These are phyloP conservation scores for Coemansia pectinata DNA, from an alignment of 192 early-diverging fungal species.

Conservation along the genomic window DNA sequence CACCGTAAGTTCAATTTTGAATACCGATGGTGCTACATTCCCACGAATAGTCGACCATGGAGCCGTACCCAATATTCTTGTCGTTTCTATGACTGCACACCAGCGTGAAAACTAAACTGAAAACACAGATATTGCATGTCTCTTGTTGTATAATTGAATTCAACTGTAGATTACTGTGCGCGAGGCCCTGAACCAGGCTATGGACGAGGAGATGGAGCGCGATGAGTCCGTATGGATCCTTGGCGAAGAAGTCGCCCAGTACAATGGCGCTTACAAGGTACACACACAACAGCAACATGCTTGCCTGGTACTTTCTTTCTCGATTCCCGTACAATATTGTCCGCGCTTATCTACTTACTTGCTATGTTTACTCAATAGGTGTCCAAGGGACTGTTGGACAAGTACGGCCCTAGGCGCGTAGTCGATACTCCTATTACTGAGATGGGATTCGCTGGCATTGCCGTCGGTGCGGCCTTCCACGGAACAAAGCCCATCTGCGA, in stretches of 20 bases:
- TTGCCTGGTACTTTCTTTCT: background rate
- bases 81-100: background rate
- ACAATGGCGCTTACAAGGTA: conserved; percentile 99
- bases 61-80: background rate
- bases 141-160: background rate
- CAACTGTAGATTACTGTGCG: conserved; percentile 86
- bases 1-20: conserved; percentile 26
- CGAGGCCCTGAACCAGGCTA: conserved; percentile 94
- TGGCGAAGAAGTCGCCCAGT: conserved; percentile 98
- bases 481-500: conserved; percentile 97
- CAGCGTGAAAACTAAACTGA: background rate
- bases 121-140: background rate
- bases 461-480: conserved; percentile 89
- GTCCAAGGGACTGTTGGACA: conserved; percentile 94
- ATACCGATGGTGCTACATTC: background rate
- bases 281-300: background rate
- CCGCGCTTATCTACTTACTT: background rate
- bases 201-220: conserved; percentile 94
- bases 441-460: conserved; percentile 96
- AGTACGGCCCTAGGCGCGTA: conserved; percentile 94
- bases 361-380: conserved; percentile 62
- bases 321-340: background rate
- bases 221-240: conserved; percentile 92
- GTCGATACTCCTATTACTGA: conserved; percentile 99
- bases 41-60: background rate